These are phyloP conservation scores for Globisporangium paroecandrum DNA, from an alignment of 352 stramenopile species.

Conservation along the genomic window DNA sequence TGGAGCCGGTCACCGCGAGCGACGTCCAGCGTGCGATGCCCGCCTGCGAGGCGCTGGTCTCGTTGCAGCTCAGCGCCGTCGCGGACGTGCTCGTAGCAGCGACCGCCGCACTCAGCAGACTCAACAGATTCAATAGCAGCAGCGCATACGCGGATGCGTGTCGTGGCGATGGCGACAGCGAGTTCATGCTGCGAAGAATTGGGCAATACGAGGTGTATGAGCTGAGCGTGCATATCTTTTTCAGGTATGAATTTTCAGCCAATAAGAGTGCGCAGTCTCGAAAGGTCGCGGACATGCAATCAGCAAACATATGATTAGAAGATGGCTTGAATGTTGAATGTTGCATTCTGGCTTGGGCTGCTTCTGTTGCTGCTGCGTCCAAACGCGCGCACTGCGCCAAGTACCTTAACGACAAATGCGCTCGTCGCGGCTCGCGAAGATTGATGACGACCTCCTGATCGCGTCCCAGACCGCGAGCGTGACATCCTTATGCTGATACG, in stretches of 20 bases:
- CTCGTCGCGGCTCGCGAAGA: background rate
- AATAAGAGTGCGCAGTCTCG: conserved; percentile 3
- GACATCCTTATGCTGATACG: background rate
- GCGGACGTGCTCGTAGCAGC: background rate
- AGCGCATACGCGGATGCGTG: background rate
- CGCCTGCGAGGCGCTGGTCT: conserved; percentile 39
- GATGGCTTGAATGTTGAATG: background rate
- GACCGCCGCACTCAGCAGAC: background rate
- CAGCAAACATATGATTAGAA: background rate
- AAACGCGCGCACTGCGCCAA: background rate
- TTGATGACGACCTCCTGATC: background rate
- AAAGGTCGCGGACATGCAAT: conserved; percentile 9
- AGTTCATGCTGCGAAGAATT: too few species aligned
- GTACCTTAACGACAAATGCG: background rate
- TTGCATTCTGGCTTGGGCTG: background rate
- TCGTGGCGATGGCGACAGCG: background rate
- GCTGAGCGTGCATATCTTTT: background rate
- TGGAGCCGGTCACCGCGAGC: conserved; percentile 33
- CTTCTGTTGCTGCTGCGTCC: background rate
- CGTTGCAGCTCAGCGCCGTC: conserved; percentile 43
- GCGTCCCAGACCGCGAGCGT: background rate
- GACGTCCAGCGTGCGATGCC: conserved; percentile 47
- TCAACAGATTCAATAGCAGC: background rate
- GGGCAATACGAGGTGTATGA: too few species aligned
- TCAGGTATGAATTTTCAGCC: background rate